Conservation (phyloP, 1,284 basidiomycete genomes). For the Caloboletus firmus region DNA sequence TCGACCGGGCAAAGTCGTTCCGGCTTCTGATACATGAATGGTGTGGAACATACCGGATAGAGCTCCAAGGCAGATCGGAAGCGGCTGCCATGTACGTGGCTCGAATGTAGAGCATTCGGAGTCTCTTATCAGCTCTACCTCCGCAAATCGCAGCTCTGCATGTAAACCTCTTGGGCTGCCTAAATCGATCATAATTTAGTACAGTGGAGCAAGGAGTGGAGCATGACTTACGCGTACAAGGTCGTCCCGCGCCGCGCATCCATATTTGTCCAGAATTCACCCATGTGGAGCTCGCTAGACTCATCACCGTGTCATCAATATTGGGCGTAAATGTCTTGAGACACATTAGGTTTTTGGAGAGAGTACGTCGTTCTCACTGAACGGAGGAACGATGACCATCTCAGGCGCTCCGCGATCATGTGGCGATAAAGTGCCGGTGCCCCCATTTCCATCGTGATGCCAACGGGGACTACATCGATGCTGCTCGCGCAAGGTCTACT, state of each 20-base stretch:
- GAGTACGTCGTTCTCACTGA: background rate
- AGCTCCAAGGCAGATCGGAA: background rate
- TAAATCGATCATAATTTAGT: background rate
- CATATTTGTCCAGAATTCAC: background rate
- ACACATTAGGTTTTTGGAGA: background rate
- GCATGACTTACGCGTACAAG: background rate
- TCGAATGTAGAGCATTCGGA: background rate
- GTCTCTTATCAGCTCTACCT: slow-evolving; percentile 8
- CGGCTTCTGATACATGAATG: background rate
- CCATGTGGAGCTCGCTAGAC: slow-evolving; percentile 1
- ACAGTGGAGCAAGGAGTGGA: no score
- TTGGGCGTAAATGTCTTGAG: background rate
- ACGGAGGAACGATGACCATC: background rate
- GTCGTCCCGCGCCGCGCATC: background rate
- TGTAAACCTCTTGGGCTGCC: background rate
- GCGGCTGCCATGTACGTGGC: background rate
- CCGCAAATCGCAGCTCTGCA: background rate
- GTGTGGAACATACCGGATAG: background rate
- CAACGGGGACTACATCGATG: background rate
- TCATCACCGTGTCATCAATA: background rate
- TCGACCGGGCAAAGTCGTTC: background rate
- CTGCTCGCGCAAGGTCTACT: background rate
- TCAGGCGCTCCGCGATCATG: background rate
- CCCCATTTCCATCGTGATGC: background rate
- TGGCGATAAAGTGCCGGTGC: background rate